phyloP scores from a whole-genome alignment of 352 stramenopile genomes.

The Phytophthora melonis region DNA sequence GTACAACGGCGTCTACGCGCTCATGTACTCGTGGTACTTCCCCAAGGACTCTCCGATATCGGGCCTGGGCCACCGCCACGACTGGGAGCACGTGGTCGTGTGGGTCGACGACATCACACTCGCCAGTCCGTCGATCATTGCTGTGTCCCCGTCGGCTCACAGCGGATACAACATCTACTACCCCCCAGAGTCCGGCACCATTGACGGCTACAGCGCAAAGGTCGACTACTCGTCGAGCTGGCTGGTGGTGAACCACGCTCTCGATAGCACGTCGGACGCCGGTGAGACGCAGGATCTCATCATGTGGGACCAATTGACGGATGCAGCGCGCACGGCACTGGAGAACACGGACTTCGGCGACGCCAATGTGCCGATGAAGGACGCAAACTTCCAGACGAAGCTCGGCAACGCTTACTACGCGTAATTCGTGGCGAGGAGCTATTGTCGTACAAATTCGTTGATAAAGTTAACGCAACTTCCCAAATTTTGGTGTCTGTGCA shows the following conservation, averaged over 20 bases:
- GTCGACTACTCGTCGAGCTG: constrained; percentile 38
- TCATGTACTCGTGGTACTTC: constrained; percentile 59
- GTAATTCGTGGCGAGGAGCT: not conserved
- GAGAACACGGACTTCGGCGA: constrained; percentile 44
- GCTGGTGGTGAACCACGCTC: constrained; percentile 35
- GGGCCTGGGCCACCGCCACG: constrained; percentile 19
- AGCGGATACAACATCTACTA: constrained; percentile 41
- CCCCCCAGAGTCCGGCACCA: constrained; percentile 23
- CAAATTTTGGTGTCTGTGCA: too few species aligned
- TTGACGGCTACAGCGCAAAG: constrained; percentile 32
- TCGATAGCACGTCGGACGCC: constrained; percentile 27
- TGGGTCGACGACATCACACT: constrained; percentile 34
- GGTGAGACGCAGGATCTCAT: constrained; percentile 41
- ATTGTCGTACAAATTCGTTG: too few species aligned
- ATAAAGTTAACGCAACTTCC: too few species aligned
- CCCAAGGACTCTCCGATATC: constrained; percentile 49
- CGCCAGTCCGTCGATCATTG: constrained; percentile 33
- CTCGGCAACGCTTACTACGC: constrained; percentile 33
- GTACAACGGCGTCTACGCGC: constrained; percentile 30
- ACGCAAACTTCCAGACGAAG: constrained; percentile 43
- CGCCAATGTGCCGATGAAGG: constrained; percentile 45
- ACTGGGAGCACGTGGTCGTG: not conserved
- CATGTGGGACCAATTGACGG: constrained; percentile 38
- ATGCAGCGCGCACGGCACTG: constrained; percentile 34
- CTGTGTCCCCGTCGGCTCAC: constrained; percentile 32